phyloP scores from a whole-genome alignment of 768 basidiomycete species.

The Boletus tylopilopsis region DNA sequence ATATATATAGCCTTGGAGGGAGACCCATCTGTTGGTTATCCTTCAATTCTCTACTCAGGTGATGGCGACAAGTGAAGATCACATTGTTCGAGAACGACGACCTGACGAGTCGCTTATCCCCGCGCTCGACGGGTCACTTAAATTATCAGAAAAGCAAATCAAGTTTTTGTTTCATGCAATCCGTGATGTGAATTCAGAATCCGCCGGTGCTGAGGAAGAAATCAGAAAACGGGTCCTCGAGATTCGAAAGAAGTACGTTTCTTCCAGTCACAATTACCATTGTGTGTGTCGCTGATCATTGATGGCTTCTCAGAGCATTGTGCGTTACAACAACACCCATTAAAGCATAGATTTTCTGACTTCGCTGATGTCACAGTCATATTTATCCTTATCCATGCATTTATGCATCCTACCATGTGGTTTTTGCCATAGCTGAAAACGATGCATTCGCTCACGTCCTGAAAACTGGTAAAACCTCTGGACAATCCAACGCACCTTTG shows the following conservation, averaged over 20 bases:
- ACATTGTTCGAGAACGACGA: slow-evolving; percentile 2
- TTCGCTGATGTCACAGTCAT: background rate
- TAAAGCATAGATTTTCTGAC: background rate
- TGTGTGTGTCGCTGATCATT: background rate
- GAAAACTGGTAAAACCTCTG: background rate
- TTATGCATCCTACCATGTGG: background rate
- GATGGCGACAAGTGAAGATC: background rate
- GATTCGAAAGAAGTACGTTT: background rate
- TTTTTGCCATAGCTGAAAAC: background rate
- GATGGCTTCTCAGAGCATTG: background rate
- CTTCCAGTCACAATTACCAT: background rate
- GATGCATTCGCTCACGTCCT: background rate
- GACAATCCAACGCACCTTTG: background rate
- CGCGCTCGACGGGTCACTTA: background rate
- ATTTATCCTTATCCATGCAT: background rate
- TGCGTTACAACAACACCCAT: background rate
- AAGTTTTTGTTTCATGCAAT: background rate
- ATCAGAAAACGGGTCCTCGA: background rate
- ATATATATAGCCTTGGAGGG: no score
- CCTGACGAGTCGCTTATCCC: slow-evolving; percentile 3
- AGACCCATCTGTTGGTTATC: no score
- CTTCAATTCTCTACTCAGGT: no score
- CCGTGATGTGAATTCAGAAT: background rate
- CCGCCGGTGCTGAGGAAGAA: background rate
- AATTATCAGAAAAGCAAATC: background rate